Evolutionary conservation across 345 rosid species (phyloP), one percentile per base, ranked within the genome.

Genomic region (Arabidopsis arenosa): DNA sequence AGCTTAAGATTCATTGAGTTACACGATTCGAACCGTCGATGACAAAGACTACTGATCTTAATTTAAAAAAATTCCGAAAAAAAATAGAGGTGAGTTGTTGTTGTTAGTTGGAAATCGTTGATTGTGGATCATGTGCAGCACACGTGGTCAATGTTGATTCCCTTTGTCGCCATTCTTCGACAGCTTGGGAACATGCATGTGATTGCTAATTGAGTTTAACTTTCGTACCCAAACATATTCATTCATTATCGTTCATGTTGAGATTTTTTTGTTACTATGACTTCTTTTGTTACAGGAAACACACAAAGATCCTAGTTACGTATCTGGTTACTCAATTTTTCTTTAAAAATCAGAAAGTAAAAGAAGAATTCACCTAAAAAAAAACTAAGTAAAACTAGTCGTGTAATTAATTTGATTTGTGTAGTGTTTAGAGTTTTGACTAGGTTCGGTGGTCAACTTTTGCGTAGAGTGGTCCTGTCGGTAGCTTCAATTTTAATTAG

Each of bases 131-230:
- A 76, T 63, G 75, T 76, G 80, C 36, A 43, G 26, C 33, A 30
- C 80, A 70, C 80, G 80, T 76, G 80, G 68, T 56, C 54, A 9
- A 36, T 55, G 59, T 56, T 64, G 63, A 49, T 44, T 48, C 53
- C 67, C 9, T 45, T 65, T 77, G 66, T 70, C 60, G 65, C 43
- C 71, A 37, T 63, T 47, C 23, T 63, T 47, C 5, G n/a, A 39
- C 73, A 66, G 61, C 43, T 75, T 58, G 13, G 67, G 56, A 64
- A 33, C 43, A 44, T 66, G 77, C 43, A 44, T 66, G 48, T 55
- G 78, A 33, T 9, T 17, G 45, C 2, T 36, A 37, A 37, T 40
- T 62, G 17, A 1, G 1, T n/a, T 53, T 5, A 59, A 33, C 43
- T 61, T 54, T 52, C 9, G 11, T 14, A 72, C 39, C 56, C 11